Conservation (phyloP, 805 yeast genomes). For the Kodamaea sagamina region DNA sequence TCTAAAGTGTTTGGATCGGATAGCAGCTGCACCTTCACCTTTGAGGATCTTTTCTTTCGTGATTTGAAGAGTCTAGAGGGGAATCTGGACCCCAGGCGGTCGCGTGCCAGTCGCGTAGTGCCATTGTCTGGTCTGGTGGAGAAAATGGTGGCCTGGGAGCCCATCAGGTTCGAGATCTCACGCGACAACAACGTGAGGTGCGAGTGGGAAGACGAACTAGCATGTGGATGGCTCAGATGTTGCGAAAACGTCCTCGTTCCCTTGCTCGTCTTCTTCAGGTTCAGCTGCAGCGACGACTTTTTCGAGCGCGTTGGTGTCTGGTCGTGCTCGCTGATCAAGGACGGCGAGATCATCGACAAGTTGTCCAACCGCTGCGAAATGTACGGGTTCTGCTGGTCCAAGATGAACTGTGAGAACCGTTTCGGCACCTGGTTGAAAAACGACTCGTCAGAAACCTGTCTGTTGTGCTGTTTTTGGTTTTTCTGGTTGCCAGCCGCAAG, state of each 20-base stretch:
- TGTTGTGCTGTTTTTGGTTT: conserved; percentile 15
- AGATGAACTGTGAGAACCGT: conserved; percentile 42
- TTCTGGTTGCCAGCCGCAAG: conserved; percentile 21
- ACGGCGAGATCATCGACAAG: conserved; percentile 19
- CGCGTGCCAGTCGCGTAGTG: background rate
- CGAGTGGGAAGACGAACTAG: conserved; percentile 10
- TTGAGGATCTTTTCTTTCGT: conserved; percentile 7
- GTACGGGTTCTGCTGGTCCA: conserved; percentile 34
- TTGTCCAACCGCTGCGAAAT: conserved; percentile 22
- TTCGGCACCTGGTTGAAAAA: conserved; percentile 39
- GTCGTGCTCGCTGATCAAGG: conserved; percentile 13
- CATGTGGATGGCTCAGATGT: conserved; percentile 3
- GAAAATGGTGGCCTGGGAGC: conserved; percentile 47
- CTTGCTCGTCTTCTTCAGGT: conserved; percentile 6
- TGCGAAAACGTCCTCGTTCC: background rate
- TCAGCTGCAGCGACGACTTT: conserved; percentile 3
- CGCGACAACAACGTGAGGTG: conserved; percentile 16
- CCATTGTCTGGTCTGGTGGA: conserved; percentile 34
- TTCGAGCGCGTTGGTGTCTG: background rate
- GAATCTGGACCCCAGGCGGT: background rate
- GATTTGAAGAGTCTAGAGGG: conserved; percentile 4
- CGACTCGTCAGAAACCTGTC: conserved; percentile 14
- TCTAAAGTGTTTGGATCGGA: conserved; percentile 13
- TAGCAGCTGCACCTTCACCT: conserved; percentile 7
- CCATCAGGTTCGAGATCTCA: conserved; percentile 40